phyloP scores from a whole-genome alignment of 495 filamentous ascomycete genomes.

The Neurospora pannonica region DNA sequence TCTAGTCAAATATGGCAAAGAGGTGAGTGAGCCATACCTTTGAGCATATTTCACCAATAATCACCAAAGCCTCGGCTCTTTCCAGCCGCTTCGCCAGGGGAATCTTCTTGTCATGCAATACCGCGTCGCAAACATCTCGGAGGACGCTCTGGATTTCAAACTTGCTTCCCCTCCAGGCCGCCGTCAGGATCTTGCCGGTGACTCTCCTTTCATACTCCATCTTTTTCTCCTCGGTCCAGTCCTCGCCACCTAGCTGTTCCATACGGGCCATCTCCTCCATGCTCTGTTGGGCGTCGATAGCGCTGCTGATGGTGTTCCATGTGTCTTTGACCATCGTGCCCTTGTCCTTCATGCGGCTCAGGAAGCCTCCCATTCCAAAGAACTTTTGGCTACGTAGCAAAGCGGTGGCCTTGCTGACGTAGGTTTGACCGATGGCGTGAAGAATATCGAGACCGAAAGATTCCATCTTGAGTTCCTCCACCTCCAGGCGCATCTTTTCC shows the following conservation, averaged over 20 bases:
- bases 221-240: constrained; percentile 98
- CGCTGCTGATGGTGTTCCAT: constrained; percentile 92
- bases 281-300: constrained; percentile 96
- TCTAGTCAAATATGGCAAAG: background rate
- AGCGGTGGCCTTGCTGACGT: constrained; percentile 74
- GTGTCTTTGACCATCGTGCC: constrained; percentile 94
- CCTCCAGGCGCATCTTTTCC: constrained; percentile 87
- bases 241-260: constrained; percentile 91
- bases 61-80: constrained; percentile 76
- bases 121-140: constrained; percentile 67
- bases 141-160: constrained; percentile 97
- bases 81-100: constrained; percentile 77
- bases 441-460: constrained; percentile 95
- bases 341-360: constrained; percentile 90
- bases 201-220: constrained; percentile 91
- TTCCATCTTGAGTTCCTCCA: constrained; percentile 98
- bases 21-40: constrained; percentile 49
- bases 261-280: constrained; percentile 98
- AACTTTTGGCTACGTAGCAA: constrained; percentile 94
- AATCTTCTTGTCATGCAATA: constrained; percentile 71
- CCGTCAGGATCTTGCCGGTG: constrained; percentile 97
- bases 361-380: constrained; percentile 91
- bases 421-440: constrained; percentile 86
- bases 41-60: constrained; percentile 78
- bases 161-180: constrained; percentile 93